Percentiles rank a stretch among this genome's conserved stretches.
These are phyloP conservation scores for Pulveroboletus frians DNA, from an alignment of 768 basidiomycete species.

Conservation along the genomic window DNA sequence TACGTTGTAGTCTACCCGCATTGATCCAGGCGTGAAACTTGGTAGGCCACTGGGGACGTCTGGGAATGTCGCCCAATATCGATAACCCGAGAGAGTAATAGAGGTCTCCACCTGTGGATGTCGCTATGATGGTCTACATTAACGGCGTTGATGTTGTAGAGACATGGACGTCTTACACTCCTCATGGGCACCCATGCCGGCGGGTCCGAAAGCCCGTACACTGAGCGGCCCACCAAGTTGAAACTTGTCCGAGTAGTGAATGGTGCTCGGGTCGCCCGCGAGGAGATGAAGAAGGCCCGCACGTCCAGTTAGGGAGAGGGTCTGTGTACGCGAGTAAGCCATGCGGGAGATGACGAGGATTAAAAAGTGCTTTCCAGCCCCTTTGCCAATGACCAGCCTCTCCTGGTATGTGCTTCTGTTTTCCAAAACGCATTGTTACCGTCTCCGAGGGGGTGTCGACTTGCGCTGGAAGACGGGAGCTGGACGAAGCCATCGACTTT, in stretches of 20 bases:
- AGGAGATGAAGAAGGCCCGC: conserved; percentile 70
- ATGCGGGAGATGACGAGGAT: not conserved
- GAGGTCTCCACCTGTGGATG: conserved; percentile 79
- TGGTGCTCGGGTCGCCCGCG: conserved; percentile 33
- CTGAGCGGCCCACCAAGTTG: conserved; percentile 90
- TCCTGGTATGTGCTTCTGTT: conserved; percentile 18
- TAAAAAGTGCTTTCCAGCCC: conserved; percentile 16
- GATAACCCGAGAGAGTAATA: conserved; percentile 77
- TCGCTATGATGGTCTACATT: conserved; percentile 42
- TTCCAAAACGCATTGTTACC: conserved; percentile 27
- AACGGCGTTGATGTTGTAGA: not conserved
- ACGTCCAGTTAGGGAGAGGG: conserved; percentile 66
- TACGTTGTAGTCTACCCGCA: conserved; percentile 64
- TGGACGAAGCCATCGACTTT: conserved; percentile 19
- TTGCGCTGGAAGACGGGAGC: not conserved
- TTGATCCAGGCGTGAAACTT: conserved; percentile 80
- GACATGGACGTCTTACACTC: conserved; percentile 42
- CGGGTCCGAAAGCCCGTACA: conserved; percentile 70
- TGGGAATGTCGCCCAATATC: conserved; percentile 68
- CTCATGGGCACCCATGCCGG: conserved; percentile 75
- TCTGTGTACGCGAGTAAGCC: conserved; percentile 40
- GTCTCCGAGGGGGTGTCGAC: conserved; percentile 12
- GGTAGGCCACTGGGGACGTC: conserved; percentile 76
- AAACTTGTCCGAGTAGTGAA: conserved; percentile 77
- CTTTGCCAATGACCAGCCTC: conserved; percentile 19